Evolutionary conservation across 1,284 basidiomycete genomes (phyloP).

Genomic region (Marasmius oreades): DNA sequence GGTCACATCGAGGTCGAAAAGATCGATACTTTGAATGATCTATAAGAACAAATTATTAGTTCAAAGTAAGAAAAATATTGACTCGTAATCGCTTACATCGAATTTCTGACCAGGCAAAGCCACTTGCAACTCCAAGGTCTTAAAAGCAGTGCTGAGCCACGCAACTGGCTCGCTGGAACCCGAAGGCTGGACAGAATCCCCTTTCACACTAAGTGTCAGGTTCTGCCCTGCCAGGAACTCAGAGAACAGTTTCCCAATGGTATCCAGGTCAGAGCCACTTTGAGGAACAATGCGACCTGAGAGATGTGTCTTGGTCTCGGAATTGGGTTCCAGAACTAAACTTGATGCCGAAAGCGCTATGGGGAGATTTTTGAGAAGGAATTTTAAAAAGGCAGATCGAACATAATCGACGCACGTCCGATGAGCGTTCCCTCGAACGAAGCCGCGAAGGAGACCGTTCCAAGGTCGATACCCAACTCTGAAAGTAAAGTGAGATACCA

Average conservation of each 20-base stretch:
- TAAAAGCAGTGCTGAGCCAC: constrained; percentile 73
- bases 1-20: constrained; percentile 58
- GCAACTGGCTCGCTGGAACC: constrained; percentile 43
- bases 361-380: constrained; percentile 6
- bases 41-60: constrained; percentile 22
- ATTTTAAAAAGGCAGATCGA: background rate
- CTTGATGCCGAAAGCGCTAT: constrained; percentile 47
- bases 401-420: constrained; percentile 44
- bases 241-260: constrained; percentile 65
- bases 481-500: constrained; percentile 16
- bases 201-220: constrained; percentile 56
- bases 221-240: constrained; percentile 67
- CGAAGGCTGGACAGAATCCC: constrained; percentile 60
- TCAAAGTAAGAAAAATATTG: background rate
- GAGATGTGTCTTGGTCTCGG: constrained; percentile 50
- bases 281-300: constrained; percentile 64
- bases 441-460: constrained; percentile 62
- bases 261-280: constrained; percentile 47
- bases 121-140: constrained; percentile 61
- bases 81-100: constrained; percentile 30
- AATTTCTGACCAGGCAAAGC: constrained; percentile 63
- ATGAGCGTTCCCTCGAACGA: constrained; percentile 52
- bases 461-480: constrained; percentile 74
- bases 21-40: constrained; percentile 66
- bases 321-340: constrained; percentile 51